A percentile compares a stretch with the other conserved stretches of the same genome.
phyloP scores from a whole-genome alignment of 2,329 filamentous ascomycete species.

The Xylariaceae sp. region DNA sequence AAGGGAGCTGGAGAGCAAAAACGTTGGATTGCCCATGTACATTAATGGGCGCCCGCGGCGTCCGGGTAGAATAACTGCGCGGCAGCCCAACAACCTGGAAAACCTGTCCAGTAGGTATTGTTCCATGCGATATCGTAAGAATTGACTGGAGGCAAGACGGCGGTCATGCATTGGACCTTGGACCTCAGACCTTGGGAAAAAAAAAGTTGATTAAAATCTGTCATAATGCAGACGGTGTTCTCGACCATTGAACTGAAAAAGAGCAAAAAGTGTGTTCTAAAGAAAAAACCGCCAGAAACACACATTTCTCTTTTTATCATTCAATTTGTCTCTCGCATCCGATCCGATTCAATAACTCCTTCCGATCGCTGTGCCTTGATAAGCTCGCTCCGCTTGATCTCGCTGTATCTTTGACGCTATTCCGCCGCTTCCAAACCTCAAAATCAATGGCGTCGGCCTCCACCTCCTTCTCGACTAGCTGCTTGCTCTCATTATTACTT shows the following conservation, averaged over 20 bases:
- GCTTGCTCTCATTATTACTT: slow-evolving; percentile 38
- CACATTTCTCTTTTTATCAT: slow-evolving; percentile 20
- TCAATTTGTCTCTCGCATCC: slow-evolving; percentile 71
- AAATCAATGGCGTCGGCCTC: slow-evolving; percentile 66
- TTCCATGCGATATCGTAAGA: too few species aligned
- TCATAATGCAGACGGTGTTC: neutral
- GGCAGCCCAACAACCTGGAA: neutral
- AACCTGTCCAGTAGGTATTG: neutral
- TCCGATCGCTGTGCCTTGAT: slow-evolving; percentile 63
- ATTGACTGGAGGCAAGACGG: too few species aligned
- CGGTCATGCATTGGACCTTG: neutral
- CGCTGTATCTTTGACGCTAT: slow-evolving; percentile 44
- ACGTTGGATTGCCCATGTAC: too few species aligned
- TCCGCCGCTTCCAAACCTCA: slow-evolving; percentile 52
- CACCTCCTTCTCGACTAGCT: slow-evolving; percentile 63
- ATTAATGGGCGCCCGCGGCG: too few species aligned
- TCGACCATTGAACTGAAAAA: neutral
- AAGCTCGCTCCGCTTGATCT: slow-evolving; percentile 56
- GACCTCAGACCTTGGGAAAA: neutral
- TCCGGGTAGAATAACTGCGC: neutral
- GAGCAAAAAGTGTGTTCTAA: too few species aligned
- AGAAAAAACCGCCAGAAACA: too few species aligned
- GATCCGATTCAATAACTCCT: slow-evolving; percentile 72
- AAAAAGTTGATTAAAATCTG: neutral
- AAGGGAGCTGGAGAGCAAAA: too few species aligned